Evolutionary conservation across 805 yeast species (phyloP).

Genomic region (Kodamaea jinghongensis): DNA sequence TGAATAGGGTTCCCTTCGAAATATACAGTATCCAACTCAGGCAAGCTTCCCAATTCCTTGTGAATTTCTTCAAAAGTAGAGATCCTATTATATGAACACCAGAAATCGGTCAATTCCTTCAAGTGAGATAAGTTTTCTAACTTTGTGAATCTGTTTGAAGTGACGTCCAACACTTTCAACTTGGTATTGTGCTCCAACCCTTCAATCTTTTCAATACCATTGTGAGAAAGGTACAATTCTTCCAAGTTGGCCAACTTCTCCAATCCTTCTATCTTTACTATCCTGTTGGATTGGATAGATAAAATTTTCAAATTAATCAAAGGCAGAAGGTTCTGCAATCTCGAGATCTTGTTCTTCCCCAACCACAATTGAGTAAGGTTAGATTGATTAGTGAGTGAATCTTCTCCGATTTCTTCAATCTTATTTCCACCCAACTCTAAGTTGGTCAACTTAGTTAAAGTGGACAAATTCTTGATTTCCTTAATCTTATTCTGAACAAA

Average conservation of each 20-base stretch:
- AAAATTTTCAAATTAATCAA: slow-evolving; percentile 66
- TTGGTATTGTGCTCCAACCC: slow-evolving; percentile 70
- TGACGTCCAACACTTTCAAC: slow-evolving; percentile 73
- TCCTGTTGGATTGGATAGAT: slow-evolving; percentile 84
- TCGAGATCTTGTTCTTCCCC: slow-evolving; percentile 78
- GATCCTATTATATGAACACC: slow-evolving; percentile 84
- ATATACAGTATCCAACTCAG: slow-evolving; percentile 79
- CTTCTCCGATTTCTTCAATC: slow-evolving; percentile 49
- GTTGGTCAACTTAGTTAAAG: slow-evolving; percentile 55
- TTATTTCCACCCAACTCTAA: slow-evolving; percentile 92
- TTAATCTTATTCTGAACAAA: slow-evolving; percentile 86
- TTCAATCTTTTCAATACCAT: slow-evolving; percentile 71
- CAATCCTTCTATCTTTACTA: slow-evolving; percentile 77
- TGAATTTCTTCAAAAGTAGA: slow-evolving; percentile 68
- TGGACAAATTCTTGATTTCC: slow-evolving; percentile 64
- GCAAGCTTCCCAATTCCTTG: slow-evolving; percentile 58
- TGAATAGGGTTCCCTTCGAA: slow-evolving; percentile 94
- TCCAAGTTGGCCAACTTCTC: slow-evolving; percentile 69
- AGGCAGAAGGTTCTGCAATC: slow-evolving; percentile 57
- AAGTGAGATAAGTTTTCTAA: slow-evolving; percentile 68
- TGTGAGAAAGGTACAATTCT: slow-evolving; percentile 86
- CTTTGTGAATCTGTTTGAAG: slow-evolving; percentile 64
- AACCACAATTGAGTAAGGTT: slow-evolving; percentile 81
- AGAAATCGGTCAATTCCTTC: slow-evolving; percentile 75
- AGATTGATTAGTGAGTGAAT: slow-evolving; percentile 52